These are phyloP conservation scores for Mrakia frigida DNA, from an alignment of 768 basidiomycete genomes.

Conservation along the genomic window DNA sequence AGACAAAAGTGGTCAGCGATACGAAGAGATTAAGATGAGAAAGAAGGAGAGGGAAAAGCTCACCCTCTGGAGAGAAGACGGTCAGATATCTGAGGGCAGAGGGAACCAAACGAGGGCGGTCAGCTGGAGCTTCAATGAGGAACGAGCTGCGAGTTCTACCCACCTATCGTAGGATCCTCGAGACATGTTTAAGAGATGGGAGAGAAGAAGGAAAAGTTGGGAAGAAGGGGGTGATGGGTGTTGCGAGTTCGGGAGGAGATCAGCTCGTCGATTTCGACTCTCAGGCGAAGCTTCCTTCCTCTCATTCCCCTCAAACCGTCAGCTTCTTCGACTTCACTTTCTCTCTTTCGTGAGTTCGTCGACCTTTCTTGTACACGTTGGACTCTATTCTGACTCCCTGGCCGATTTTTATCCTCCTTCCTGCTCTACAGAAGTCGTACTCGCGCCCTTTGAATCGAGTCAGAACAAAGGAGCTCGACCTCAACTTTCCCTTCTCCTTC, in stretches of 20 bases:
- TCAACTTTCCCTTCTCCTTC: background rate
- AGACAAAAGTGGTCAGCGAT: background rate
- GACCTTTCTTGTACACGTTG: too few relatives aligned
- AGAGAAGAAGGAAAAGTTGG: background rate
- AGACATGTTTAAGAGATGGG: conserved; percentile 59
- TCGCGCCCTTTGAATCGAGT: background rate
- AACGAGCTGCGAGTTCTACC: background rate
- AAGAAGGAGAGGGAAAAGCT: conserved; percentile 11
- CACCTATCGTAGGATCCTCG: conserved; percentile 90
- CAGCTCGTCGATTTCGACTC: too few relatives aligned
- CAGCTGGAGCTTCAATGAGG: background rate
- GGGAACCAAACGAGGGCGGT: background rate
- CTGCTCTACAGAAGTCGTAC: background rate
- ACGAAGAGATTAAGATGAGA: background rate
- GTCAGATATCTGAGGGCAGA: conserved; percentile 66
- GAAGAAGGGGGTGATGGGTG: background rate
- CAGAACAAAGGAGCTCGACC: background rate
- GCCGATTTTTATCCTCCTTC: background rate
- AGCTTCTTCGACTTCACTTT: too few relatives aligned
- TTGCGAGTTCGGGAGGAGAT: background rate
- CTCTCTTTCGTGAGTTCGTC: too few relatives aligned
- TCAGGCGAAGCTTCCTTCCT: too few relatives aligned
- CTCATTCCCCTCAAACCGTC: too few relatives aligned
- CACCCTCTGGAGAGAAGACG: conserved; percentile 92
- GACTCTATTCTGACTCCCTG: background rate